Percentiles rank a stretch among this genome's conserved stretches.
Conservation (phyloP, 192 early-diverging fungal species). For the Pilaira anomala region DNA sequence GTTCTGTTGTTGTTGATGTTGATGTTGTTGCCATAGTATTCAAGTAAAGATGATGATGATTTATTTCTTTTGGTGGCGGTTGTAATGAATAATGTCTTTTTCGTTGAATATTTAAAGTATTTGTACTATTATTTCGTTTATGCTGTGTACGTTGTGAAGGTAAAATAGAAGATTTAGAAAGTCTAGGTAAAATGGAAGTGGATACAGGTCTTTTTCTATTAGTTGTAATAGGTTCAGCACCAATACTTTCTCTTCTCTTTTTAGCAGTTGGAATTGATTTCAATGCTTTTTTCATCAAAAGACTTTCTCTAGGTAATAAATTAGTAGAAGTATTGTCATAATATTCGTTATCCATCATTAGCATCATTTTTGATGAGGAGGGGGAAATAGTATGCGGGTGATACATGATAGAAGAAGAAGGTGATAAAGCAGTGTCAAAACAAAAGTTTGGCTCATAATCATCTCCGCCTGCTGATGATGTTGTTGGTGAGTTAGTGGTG, state of each 20-base stretch:
- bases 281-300: conserved; percentile 9
- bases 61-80: background rate
- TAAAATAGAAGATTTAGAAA: conserved; percentile 14
- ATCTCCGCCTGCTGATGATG: background rate
- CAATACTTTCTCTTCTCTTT: conserved; percentile 21
- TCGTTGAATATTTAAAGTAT: too few relatives aligned
- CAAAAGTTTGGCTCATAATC: too few relatives aligned
- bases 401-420: too few relatives aligned
- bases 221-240: background rate
- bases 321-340: background rate
- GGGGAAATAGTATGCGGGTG: too few relatives aligned
- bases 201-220: conserved; percentile 2
- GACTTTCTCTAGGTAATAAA: conserved; percentile 6
- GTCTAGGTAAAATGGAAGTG: conserved; percentile 2
- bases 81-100: background rate
- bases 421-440: too few relatives aligned
- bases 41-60: too few relatives aligned
- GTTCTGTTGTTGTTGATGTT: background rate
- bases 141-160: background rate
- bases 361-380: too few relatives aligned
- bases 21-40: background rate
- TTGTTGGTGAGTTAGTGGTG: background rate
- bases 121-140: too few relatives aligned
- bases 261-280: conserved; percentile 8
- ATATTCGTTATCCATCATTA: too few relatives aligned